Evolutionary conservation across 2,329 filamentous ascomycete species (phyloP), one percentile per base, ranked within the genome.

Genomic region (Penicillium oxalicum): DNA sequence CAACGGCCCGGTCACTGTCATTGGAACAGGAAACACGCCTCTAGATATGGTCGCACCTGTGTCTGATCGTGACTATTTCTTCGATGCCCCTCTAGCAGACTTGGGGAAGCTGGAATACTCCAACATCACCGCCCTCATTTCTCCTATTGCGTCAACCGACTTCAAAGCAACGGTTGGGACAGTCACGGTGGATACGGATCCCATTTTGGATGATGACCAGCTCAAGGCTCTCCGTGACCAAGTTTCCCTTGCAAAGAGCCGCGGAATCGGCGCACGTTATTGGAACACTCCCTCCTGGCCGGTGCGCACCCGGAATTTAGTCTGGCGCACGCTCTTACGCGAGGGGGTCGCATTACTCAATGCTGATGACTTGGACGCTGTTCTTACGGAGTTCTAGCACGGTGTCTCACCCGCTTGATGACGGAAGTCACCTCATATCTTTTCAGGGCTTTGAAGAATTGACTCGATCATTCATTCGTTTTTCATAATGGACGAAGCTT

Each of bases 211-310:
- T 18, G 60, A 61, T 7, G 46, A 54, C 6, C 80, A 84, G 61
- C 59, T 79, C 13, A 69, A 68, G n/a, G 64, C 68, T 26, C 62
- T 85, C 55, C 65, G 74, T 26, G 60, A 54, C 8, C 82, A 85
- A 64, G 71, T 86, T 13, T 61, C 59, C 0, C 60, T 61, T 0
- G 83, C 82, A 4, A 76, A 78, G 55, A 68, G 64, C 11, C 79
- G 74, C 59, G 82, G 81, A 0, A 82, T 87, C 50, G 70, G 68
- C 48, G 76, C 76, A 1, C 67, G 83, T 48, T 86, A 85, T 59
- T 86, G 81, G 82, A 78, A 81, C 45, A 76, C 78, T 53, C 83
- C 83, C 0, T 69, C 69, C 2, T 85, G 75, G 70, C 81, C 81
- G 0, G 66, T 84, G 27, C 73, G 76, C n/a, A 77, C 74, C 24